These are phyloP conservation scores for Sclerotinia nivalis DNA, from an alignment of 2,329 filamentous ascomycete genomes.

Conservation along the genomic window DNA sequence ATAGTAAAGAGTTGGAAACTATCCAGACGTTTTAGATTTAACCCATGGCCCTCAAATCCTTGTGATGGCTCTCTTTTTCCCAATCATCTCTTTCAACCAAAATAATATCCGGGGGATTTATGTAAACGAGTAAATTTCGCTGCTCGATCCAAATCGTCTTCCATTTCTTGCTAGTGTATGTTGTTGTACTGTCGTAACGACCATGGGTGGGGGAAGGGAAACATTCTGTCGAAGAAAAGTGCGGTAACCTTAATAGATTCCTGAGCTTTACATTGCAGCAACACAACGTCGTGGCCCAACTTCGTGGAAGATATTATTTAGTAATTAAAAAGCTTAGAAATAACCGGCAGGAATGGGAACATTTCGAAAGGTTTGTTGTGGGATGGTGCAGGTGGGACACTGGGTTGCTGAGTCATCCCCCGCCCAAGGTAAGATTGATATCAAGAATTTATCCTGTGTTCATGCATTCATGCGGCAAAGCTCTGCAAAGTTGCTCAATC, in stretches of 20 bases:
- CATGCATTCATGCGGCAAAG: not conserved
- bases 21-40: not conserved
- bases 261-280: not conserved
- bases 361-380: too few species aligned
- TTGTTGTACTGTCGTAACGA: not conserved
- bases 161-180: not conserved
- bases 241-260: not conserved
- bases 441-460: not conserved
- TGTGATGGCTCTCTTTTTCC: too few species aligned
- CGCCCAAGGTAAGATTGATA: not conserved
- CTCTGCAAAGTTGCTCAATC: not conserved
- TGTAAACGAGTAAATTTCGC: not conserved
- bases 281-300: too few species aligned
- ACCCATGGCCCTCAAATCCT: too few species aligned
- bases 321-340: too few species aligned
- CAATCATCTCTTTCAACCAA: too few species aligned
- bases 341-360: too few species aligned
- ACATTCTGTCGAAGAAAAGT: not conserved
- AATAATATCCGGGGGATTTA: not conserved
- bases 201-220: not conserved
- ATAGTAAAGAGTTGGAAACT: not conserved
- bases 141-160: not conserved
- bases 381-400: too few species aligned
- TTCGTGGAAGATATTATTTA: too few species aligned
- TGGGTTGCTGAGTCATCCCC: not conserved